Evolutionary conservation across 2,329 filamentous ascomycete species (phyloP).

Genomic region (Aureobasidium mangrovei): DNA sequence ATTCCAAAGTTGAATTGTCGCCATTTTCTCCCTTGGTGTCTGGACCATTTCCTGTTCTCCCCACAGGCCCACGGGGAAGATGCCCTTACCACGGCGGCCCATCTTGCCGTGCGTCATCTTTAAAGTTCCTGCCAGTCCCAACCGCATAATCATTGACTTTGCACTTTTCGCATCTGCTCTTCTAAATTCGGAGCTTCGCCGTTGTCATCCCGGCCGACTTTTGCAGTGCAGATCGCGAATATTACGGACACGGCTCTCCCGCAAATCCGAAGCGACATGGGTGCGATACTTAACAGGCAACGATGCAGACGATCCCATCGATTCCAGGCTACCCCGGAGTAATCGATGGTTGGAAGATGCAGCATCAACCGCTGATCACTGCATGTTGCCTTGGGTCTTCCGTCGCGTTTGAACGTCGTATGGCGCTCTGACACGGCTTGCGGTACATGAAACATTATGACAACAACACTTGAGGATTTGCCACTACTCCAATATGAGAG

Average conservation of each 20-base stretch:
- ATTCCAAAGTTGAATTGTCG: not conserved
- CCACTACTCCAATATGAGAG: no score
- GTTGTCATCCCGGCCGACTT: not conserved
- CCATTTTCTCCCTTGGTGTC: not conserved
- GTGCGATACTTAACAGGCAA: no score
- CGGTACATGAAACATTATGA: no score
- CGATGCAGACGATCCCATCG: not conserved
- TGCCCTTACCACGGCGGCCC: not conserved
- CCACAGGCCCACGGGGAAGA: slow-evolving; percentile 6
- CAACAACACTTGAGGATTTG: no score
- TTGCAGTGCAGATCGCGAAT: not conserved
- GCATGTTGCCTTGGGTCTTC: no score
- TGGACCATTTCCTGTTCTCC: not conserved
- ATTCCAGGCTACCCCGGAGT: not conserved
- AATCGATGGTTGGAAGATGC: not conserved
- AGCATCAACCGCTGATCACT: no score
- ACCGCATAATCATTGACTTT: not conserved
- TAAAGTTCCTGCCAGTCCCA: not conserved
- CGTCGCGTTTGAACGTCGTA: no score
- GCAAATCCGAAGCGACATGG: not conserved
- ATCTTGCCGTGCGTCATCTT: slow-evolving; percentile 1
- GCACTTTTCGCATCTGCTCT: slow-evolving; percentile 7
- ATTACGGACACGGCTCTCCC: not conserved
- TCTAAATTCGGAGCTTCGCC: not conserved
- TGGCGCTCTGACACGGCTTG: no score